Evolutionary conservation across 805 yeast genomes (phyloP), one percentile per base, ranked within the genome.

Genomic region (Komagataella kurtzmanii): DNA sequence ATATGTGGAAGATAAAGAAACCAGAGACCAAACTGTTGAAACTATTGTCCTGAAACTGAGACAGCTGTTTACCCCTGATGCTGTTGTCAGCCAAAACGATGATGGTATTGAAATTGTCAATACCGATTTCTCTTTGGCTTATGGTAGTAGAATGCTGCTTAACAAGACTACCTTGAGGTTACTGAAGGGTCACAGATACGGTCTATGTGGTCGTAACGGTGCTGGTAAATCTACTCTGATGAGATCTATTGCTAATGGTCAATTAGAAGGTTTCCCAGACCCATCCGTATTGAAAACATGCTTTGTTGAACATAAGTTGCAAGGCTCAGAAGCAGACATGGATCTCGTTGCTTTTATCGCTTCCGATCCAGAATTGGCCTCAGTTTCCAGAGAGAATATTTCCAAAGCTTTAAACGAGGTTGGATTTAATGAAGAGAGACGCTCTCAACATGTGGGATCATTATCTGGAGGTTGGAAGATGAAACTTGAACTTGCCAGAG

Each of bases 391-490:
- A 54, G 83, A 78, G 6, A 91, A 85, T 52, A 88, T 91, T 63
- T 68, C 95, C 14, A 64, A 62, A 1, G 97, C 96, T 24, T 76
- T 91, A 54, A 81, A 72, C 48, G 80, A 79, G 50, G 98, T 91
- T 67, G 98, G 98, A 2, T 91, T 91, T 68, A 83, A 93, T 58
- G 93, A 85, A 52, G 91, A 83, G 64, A 82, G 97, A 73, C 79
- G 95, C 66, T 77, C 79, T 30, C 97, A 90, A 71, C 79, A 87
- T 48, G 97, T 93, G 53, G 97, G 97, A 45, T 87, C 97, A 1
- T 74, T 91, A 54, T 88, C 97, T 47, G 99, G 99, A 69, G 99
- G 99, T 68, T 91, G 99, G 99, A 93, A 93, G 72, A 91, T 91
- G 99, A 91, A 91, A 72, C 78, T 91, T 59, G 98, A 90, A 71